A percentile compares a stretch with the other conserved stretches of the same genome.
Evolutionary conservation across 73 alveolate genomes (phyloP).

Genomic region (Stentor coeruleus): DNA sequence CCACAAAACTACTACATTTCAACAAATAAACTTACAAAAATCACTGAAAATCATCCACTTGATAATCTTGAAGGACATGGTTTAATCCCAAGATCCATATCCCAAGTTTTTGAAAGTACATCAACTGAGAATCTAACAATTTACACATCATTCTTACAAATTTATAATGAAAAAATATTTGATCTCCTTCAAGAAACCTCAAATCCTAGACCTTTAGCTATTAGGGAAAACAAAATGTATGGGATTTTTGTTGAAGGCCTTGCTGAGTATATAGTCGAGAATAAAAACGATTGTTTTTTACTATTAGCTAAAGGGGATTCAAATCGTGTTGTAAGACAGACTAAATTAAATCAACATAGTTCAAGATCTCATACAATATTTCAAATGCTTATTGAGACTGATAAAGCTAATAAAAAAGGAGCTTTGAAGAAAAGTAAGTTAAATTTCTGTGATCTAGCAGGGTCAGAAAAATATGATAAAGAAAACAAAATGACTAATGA

Average conservation of each 20-base stretch:
- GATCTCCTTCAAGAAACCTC: constrained; percentile 37
- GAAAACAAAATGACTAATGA: constrained; percentile 60
- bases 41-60: no score
- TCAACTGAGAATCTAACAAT: constrained; percentile 43
- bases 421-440: constrained; percentile 42
- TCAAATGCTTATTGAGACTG: constrained; percentile 88
- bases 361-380: constrained; percentile 96
- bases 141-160: constrained; percentile 62
- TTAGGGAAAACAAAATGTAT: constrained; percentile 93
- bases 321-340: constrained; percentile 80
- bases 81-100: constrained; percentile 61
- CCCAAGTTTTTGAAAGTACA: constrained; percentile 46
- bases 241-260: constrained; percentile 95
- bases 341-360: constrained; percentile 94
- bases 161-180: constrained; percentile 83
- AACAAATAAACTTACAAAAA: no score
- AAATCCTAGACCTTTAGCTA: constrained; percentile 54
- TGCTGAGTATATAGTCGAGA: constrained; percentile 93
- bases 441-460: constrained; percentile 90
- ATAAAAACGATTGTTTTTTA: constrained; percentile 83
- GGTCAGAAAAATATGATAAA: constrained; percentile 84
- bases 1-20: constrained; percentile 28
- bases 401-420: constrained; percentile 49
- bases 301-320: constrained; percentile 83
- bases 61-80: constrained; percentile 45